Base-by-base conservation (phyloP, 2,329 filamentous ascomycete species). In the Curvularia verruculosa region DNA sequence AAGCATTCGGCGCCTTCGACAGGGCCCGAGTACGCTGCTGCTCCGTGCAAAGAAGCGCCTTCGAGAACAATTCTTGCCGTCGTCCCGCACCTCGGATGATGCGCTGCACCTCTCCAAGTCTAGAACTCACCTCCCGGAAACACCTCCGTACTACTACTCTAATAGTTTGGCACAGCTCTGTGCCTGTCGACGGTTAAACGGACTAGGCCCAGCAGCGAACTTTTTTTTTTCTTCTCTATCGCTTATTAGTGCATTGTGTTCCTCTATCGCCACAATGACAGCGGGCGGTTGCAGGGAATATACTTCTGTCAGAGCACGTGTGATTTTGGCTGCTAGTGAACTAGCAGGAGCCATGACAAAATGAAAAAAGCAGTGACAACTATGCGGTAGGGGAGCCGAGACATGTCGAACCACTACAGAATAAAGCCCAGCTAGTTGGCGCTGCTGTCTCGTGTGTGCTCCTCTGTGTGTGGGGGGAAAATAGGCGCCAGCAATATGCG, bases 81-180 rank as follows among this genome's bases (percentile, higher is more conserved):
- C 31, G 31, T 54, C 34, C 54, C 43, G 45, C 50, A 44, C 23
- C 45, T 46, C 50, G 54, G 54, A 40, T 57, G 49, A 56, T 56
- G 49, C 26, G 49, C 44, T 43, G 37, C 41, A 41, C 19, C 49
- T 37, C 45, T 29, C 34, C 49, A 44, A 37, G 45, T 53, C 39
- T n/a, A 46, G 26, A 23, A 18, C 39, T 31, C 15, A n/a, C 18
- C 26, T 44, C 36, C 40, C 41, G 24, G 54, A 31, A 49, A 5
- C 18, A 49, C 29, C 54, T 49, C 50, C 49, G 45, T 36, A n/a
- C n/a, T n/a, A n/a, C n/a, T n/a, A n/a, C n/a, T n/a, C n/a, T n/a
- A n/a, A n/a, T n/a, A 26, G 49, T 19, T 43, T 48, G 29, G 44
- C 23, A 28, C 48, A 36, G 44, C 26, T 34, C 28, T 47, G 19